Conservation (phyloP, 495 filamentous ascomycete genomes). For the Aspergillus bridgeri region DNA sequence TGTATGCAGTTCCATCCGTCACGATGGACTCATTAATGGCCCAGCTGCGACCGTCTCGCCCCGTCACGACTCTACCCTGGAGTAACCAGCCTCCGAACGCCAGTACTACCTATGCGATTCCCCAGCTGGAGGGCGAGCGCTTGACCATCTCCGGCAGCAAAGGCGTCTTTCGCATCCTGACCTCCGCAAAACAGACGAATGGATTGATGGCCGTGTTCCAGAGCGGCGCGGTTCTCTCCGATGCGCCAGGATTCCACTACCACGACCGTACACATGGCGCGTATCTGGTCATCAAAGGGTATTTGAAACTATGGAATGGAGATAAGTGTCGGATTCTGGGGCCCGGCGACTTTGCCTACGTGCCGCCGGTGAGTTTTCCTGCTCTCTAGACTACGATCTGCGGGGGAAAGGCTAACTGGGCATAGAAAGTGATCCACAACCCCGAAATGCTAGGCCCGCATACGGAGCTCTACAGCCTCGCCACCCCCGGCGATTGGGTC, state of each 20-base stretch:
- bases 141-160: slow-evolving; percentile 45
- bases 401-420: neutral
- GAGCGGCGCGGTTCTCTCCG: slow-evolving; percentile 39
- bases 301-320: slow-evolving; percentile 46
- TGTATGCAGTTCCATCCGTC: neutral
- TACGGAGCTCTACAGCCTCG: slow-evolving; percentile 42
- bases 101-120: slow-evolving; percentile 38
- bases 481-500: slow-evolving; percentile 51
- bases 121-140: slow-evolving; percentile 41
- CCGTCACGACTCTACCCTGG: slow-evolving; percentile 27
- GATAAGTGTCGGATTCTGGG: slow-evolving; percentile 42
- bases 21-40: neutral
- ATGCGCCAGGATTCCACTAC: slow-evolving; percentile 46
- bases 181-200: slow-evolving; percentile 43
- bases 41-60: neutral
- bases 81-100: slow-evolving; percentile 22
- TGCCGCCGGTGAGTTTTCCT: slow-evolving; percentile 37
- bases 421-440: slow-evolving; percentile 39
- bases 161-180: slow-evolving; percentile 41
- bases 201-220: slow-evolving; percentile 45
- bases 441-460: slow-evolving; percentile 41
- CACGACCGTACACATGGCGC: slow-evolving; percentile 49
- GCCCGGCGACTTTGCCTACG: slow-evolving; percentile 48
- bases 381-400: neutral
- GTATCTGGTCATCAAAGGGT: slow-evolving; percentile 46